Conservation (phyloP, 345 rosid genomes). For the Adansonia digitata region DNA sequence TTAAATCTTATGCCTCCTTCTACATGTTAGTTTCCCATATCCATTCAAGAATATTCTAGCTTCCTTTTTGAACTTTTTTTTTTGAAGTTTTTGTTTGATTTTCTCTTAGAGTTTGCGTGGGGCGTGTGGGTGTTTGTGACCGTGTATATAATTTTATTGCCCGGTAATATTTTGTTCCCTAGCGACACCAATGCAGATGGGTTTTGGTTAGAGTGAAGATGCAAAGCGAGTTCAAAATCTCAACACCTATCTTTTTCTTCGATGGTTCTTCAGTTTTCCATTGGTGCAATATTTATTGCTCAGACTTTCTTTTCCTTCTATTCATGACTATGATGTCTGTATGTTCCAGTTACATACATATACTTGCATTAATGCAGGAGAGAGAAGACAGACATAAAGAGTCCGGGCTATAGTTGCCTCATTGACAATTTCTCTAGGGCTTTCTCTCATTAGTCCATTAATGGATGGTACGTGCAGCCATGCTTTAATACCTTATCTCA, state of each 20-base stretch:
- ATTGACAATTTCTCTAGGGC: conserved; percentile 32
- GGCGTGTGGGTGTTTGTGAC: conserved; percentile 40
- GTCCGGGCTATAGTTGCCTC: conserved; percentile 11
- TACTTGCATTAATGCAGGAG: conserved; percentile 30
- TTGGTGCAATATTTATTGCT: conserved; percentile 35
- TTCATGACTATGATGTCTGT: conserved; percentile 29
- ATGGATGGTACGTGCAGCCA: conserved; percentile 24
- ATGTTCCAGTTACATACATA: conserved; percentile 18
- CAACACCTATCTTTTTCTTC: conserved; percentile 15
- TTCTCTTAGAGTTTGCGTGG: conserved; percentile 26
- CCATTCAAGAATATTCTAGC: conserved; percentile 12
- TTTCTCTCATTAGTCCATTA: conserved; percentile 37
- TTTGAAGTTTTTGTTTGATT: conserved; percentile 22
- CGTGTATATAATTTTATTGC: conserved; percentile 36
- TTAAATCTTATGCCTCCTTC: conserved; percentile 84
- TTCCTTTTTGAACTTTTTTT: background rate
- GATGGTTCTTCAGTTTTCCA: conserved; percentile 18
- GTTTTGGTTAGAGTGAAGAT: conserved; percentile 32
- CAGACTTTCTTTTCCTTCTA: background rate
- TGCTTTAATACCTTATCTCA: conserved; percentile 1
- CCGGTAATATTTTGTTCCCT: conserved; percentile 22
- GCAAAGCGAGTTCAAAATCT: conserved; percentile 19
- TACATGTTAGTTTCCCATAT: conserved; percentile 31
- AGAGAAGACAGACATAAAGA: conserved; percentile 18
- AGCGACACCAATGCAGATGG: conserved; percentile 39